Evolutionary conservation across 2,329 filamentous ascomycete species (phyloP).

Genomic region (Cercospora canescens): DNA sequence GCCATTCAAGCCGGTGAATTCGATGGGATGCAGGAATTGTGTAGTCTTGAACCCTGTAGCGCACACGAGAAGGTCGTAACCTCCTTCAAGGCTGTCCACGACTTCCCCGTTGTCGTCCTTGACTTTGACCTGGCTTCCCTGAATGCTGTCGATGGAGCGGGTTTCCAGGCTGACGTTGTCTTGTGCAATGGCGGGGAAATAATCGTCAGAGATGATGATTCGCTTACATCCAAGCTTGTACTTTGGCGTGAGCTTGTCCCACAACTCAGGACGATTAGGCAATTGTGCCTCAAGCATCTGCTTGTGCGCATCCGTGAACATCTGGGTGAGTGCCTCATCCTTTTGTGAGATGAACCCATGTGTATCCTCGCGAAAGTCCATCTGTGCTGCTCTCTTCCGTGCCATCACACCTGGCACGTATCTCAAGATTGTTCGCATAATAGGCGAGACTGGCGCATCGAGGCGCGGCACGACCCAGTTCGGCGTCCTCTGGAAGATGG

Average conservation of each 20-base stretch:
- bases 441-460: conserved; percentile 48
- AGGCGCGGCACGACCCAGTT: conserved; percentile 60
- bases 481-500: conserved; percentile 59
- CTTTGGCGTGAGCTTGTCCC: conserved; percentile 54
- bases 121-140: conserved; percentile 49
- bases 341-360: conserved; percentile 48
- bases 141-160: conserved; percentile 48
- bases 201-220: conserved; percentile 57
- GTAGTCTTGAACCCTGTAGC: conserved; percentile 62
- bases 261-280: conserved; percentile 51
- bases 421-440: conserved; percentile 46
- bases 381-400: conserved; percentile 52
- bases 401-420: conserved; percentile 54
- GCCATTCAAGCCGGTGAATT: conserved; percentile 49
- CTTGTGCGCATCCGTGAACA: conserved; percentile 40
- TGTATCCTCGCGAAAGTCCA: conserved; percentile 57
- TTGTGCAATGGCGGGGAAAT: conserved; percentile 51
- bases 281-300: conserved; percentile 48
- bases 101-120: conserved; percentile 34
- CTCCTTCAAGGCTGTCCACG: conserved; percentile 20
- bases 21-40: conserved; percentile 60
- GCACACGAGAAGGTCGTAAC: conserved; percentile 58
- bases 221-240: conserved; percentile 59
- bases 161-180: conserved; percentile 56
- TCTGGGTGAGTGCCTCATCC: conserved; percentile 42